A percentile compares a stretch with the other conserved stretches of the same genome.
Conservation (phyloP, 495 filamentous ascomycete genomes). For the Penicillium tannophilum region DNA sequence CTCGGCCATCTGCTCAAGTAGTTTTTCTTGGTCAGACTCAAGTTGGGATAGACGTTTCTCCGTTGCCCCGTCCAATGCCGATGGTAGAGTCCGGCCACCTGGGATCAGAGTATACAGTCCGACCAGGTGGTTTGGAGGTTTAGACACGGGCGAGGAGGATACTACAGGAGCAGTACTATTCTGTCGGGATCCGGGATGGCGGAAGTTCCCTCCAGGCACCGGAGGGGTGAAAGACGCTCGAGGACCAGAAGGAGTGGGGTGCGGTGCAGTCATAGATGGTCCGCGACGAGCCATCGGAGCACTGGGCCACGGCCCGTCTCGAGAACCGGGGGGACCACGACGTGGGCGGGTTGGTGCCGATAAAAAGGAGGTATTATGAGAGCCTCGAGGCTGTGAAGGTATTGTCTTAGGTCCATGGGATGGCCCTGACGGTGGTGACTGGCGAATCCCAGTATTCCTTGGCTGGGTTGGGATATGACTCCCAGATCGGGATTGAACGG, state of each 20-base stretch:
- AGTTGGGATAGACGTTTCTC: slow-evolving; percentile 55
- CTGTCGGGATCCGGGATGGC: slow-evolving; percentile 46
- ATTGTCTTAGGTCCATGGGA: slow-evolving; percentile 47
- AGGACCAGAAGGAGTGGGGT: slow-evolving; percentile 45
- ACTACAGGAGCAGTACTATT: slow-evolving; percentile 50
- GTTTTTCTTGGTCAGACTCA: slow-evolving; percentile 55
- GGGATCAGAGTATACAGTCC: slow-evolving; percentile 52
- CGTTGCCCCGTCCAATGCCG: slow-evolving; percentile 37
- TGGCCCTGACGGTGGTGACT: slow-evolving; percentile 50
- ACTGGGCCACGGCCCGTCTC: slow-evolving; percentile 40
- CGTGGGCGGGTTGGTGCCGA: slow-evolving; percentile 64
- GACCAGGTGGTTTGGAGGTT: slow-evolving; percentile 53
- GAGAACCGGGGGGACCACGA: slow-evolving; percentile 43
- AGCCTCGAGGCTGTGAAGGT: slow-evolving; percentile 50
- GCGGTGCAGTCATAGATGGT: slow-evolving; percentile 28
- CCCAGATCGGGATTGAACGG: slow-evolving; percentile 12
- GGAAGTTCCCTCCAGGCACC: slow-evolving; percentile 34
- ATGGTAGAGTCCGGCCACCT: slow-evolving; percentile 50
- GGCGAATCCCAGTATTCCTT: slow-evolving; percentile 36
- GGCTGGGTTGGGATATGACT: slow-evolving; percentile 37
- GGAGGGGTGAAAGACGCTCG: slow-evolving; percentile 40
- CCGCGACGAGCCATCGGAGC: slow-evolving; percentile 42
- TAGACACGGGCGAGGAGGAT: slow-evolving; percentile 53
- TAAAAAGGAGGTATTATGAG: slow-evolving; percentile 49
- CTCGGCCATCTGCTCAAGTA: slow-evolving; percentile 57